These are phyloP conservation scores for Gentiana dahurica DNA, from an alignment of 257 asterid genomes.

Conservation along the genomic window DNA sequence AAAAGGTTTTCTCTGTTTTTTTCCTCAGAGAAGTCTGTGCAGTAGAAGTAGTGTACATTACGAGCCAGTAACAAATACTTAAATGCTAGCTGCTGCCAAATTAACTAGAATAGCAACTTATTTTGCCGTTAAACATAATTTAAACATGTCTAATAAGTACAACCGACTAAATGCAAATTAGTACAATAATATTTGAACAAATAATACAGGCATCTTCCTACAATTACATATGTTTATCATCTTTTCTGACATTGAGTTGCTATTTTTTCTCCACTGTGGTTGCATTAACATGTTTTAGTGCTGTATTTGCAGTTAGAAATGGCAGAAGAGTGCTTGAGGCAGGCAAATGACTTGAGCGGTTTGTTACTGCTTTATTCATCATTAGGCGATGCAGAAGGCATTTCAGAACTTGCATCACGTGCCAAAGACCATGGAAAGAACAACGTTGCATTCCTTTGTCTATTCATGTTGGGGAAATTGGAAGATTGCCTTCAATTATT, in stretches of 20 bases:
- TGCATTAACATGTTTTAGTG: constrained; percentile 1
- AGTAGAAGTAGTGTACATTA: too few relatives aligned
- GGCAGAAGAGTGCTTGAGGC: constrained; percentile 83
- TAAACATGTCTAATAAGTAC: too few relatives aligned
- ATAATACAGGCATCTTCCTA: background rate
- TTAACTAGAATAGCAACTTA: background rate
- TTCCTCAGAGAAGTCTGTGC: too few relatives aligned
- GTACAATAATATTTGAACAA: too few relatives aligned
- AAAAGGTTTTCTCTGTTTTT: too few relatives aligned
- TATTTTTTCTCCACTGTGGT: constrained; percentile 7
- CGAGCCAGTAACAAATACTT: background rate
- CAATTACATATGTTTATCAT: background rate
- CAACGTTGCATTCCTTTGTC: constrained; percentile 86
- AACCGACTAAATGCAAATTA: too few relatives aligned
- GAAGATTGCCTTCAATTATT: constrained; percentile 89
- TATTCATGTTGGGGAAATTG: constrained; percentile 81
- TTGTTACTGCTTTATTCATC: constrained; percentile 76
- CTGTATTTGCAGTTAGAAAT: constrained; percentile 55
- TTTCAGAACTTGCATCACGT: constrained; percentile 52
- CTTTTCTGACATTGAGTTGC: background rate
- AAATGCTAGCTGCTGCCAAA: background rate
- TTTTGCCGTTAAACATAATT: background rate
- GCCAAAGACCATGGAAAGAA: constrained; percentile 84
- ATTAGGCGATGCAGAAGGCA: constrained; percentile 72
- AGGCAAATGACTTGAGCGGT: constrained; percentile 92